Conservation (phyloP, 2,329 filamentous ascomycete genomes). For the Plenodomus tracheiphilus region DNA sequence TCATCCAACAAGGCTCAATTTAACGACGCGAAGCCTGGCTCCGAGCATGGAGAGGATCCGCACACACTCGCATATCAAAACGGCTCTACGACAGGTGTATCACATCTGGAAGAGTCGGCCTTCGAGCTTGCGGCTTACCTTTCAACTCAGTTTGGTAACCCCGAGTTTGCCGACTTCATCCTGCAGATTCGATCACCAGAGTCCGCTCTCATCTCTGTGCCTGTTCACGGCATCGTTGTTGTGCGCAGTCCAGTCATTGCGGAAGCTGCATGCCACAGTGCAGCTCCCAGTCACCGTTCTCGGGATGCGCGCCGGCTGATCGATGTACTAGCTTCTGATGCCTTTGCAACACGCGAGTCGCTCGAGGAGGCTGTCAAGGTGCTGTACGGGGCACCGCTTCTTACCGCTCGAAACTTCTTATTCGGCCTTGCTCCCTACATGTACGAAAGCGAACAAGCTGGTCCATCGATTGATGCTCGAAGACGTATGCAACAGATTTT, state of each 20-base stretch:
- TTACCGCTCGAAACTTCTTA: constrained; percentile 29
- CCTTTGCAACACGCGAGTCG: constrained; percentile 33
- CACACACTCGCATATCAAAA: constrained; percentile 23
- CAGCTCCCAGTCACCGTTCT: constrained; percentile 20
- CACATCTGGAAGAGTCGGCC: constrained; percentile 28
- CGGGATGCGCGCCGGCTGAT: constrained; percentile 31
- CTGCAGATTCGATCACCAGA: constrained; percentile 39
- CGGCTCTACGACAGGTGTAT: constrained; percentile 11
- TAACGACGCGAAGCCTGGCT: constrained; percentile 21
- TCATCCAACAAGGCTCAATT: constrained; percentile 39
- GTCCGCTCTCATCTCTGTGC: constrained; percentile 33
- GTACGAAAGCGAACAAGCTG: constrained; percentile 23
- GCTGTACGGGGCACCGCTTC: constrained; percentile 42
- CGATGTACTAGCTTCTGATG: constrained; percentile 32
- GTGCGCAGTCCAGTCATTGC: constrained; percentile 40
- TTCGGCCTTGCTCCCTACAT: constrained; percentile 35
- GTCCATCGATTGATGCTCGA: constrained; percentile 33
- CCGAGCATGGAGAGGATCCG: constrained; percentile 26
- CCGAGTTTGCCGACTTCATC: constrained; percentile 42
- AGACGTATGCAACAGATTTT: constrained; percentile 49
- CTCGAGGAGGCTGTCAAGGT: constrained; percentile 42
- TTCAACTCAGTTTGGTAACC: constrained; percentile 38
- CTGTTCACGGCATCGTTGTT: constrained; percentile 41
- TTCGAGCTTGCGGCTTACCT: constrained; percentile 41
- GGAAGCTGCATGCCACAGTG: constrained; percentile 29